These are phyloP conservation scores for Xerocomellus amylosporus DNA, from an alignment of 768 basidiomycete species.

Conservation along the genomic window DNA sequence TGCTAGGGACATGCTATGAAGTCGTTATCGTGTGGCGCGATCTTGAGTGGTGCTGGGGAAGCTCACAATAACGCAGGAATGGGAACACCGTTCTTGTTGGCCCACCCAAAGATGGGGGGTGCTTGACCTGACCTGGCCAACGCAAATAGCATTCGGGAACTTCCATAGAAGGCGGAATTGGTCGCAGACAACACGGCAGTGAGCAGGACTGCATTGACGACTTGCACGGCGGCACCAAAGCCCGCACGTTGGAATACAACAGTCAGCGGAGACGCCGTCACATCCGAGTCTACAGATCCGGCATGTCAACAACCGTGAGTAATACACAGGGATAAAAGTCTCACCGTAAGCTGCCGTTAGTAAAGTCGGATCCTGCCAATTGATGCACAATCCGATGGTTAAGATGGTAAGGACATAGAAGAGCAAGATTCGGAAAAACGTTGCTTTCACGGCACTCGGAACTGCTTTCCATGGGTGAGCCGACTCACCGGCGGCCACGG, in stretches of 20 bases:
- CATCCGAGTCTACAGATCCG: slow-evolving; percentile 40
- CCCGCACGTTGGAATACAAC: slow-evolving; percentile 62
- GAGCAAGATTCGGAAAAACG: slow-evolving; percentile 62
- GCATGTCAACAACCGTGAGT: background rate
- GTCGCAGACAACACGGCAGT: slow-evolving; percentile 65
- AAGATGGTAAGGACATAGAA: slow-evolving; percentile 65
- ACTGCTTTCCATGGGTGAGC: slow-evolving; percentile 60
- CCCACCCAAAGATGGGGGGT: slow-evolving; percentile 61
- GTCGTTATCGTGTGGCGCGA: background rate
- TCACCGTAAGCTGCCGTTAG: slow-evolving; percentile 45
- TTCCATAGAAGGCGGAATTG: slow-evolving; percentile 64
- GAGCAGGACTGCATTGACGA: slow-evolving; percentile 66
- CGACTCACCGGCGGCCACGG: slow-evolving; percentile 71
- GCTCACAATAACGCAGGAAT: slow-evolving; percentile 51
- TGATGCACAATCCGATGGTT: slow-evolving; percentile 65
- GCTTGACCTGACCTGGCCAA: slow-evolving; percentile 67
- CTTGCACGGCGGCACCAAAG: slow-evolving; percentile 57
- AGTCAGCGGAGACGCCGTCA: slow-evolving; percentile 59
- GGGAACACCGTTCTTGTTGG: slow-evolving; percentile 64
- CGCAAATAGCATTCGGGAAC: slow-evolving; percentile 57
- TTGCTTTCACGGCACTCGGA: slow-evolving; percentile 63
- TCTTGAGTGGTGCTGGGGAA: slow-evolving; percentile 10
- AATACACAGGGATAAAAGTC: background rate
- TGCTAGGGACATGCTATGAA: slow-evolving; percentile 44
- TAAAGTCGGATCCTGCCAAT: slow-evolving; percentile 53